Evolutionary conservation across 805 yeast species (phyloP).

Genomic region (Hermanozyma aechmeae): DNA sequence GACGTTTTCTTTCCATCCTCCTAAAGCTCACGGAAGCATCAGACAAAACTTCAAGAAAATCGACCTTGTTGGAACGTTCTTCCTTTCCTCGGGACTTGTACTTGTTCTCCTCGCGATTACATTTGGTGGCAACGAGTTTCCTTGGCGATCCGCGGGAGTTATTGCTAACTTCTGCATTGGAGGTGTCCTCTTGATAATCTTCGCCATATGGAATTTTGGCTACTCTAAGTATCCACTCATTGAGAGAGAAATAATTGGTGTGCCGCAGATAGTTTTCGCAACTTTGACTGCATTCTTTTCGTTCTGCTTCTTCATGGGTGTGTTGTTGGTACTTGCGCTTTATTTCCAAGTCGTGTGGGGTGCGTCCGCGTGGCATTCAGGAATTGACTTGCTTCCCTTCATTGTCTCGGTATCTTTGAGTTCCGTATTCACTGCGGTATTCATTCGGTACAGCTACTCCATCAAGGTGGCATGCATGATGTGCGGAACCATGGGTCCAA

Average conservation of each 20-base stretch:
- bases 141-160: slow-evolving; percentile 50
- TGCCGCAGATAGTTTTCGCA: slow-evolving; percentile 28
- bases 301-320: slow-evolving; percentile 24
- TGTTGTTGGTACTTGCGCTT: slow-evolving; percentile 23
- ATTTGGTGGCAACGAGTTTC: slow-evolving; percentile 42
- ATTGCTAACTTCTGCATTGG: slow-evolving; percentile 42
- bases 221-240: slow-evolving; percentile 39
- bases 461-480: slow-evolving; percentile 24
- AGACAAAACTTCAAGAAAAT: slow-evolving; percentile 29
- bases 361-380: slow-evolving; percentile 27
- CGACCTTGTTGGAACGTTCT: slow-evolving; percentile 41
- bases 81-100: slow-evolving; percentile 35
- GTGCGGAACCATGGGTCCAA: slow-evolving; percentile 20
- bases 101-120: slow-evolving; percentile 40
- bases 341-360: slow-evolving; percentile 31
- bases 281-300: slow-evolving; percentile 23
- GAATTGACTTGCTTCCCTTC: slow-evolving; percentile 27
- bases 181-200: slow-evolving; percentile 22
- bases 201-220: slow-evolving; percentile 32
- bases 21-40: slow-evolving; percentile 30
- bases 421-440: slow-evolving; percentile 21
- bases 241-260: slow-evolving; percentile 29
- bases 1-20: slow-evolving; percentile 37
- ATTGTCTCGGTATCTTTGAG: slow-evolving; percentile 23
- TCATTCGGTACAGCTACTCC: slow-evolving; percentile 17